A percentile compares a stretch with the other conserved stretches of the same genome.
Conservation (phyloP, 2,329 filamentous ascomycete species). For the Exophiala bonariae region DNA sequence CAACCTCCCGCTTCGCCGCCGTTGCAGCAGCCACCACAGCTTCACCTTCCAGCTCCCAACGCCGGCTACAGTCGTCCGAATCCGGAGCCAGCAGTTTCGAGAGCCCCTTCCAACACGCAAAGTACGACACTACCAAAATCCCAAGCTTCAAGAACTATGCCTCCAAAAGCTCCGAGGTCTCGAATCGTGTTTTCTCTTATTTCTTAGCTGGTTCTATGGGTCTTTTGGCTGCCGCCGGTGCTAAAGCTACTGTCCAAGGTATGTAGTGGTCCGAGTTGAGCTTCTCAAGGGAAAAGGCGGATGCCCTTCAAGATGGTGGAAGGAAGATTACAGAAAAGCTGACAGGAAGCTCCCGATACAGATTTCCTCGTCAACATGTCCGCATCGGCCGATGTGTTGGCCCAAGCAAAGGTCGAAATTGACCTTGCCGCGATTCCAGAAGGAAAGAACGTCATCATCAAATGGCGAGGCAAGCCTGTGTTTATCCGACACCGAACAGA, state of each 20-base stretch:
- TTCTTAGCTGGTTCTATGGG: slow-evolving; percentile 98
- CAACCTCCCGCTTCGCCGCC: slow-evolving; percentile 45
- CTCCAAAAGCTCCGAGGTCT: slow-evolving; percentile 64
- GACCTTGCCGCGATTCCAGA: slow-evolving; percentile 90
- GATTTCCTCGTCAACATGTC: slow-evolving; percentile 99
- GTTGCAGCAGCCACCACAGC: slow-evolving; percentile 33
- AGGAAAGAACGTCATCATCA: slow-evolving; percentile 99
- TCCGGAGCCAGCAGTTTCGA: slow-evolving; percentile 45
- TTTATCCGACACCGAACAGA: slow-evolving; percentile 98
- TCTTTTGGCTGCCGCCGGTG: slow-evolving; percentile 85
- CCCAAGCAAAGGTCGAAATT: slow-evolving; percentile 99
- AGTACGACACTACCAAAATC: slow-evolving; percentile 64
- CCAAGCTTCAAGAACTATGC: slow-evolving; percentile 89
- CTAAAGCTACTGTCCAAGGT: slow-evolving; percentile 98
- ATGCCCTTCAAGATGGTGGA: background rate
- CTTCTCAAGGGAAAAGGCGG: background rate
- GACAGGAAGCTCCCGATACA: slow-evolving; percentile 41
- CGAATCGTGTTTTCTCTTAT: slow-evolving; percentile 90
- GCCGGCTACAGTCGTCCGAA: slow-evolving; percentile 39
- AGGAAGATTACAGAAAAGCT: slow-evolving; percentile 7
- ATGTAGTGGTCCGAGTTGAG: slow-evolving; percentile 40
- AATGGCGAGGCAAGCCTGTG: slow-evolving; percentile 99
- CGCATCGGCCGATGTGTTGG: slow-evolving; percentile 95
- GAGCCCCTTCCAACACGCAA: slow-evolving; percentile 52
- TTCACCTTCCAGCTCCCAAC: slow-evolving; percentile 30